Conservation (phyloP, 129 eudicot species). For the Centella asiatica region DNA sequence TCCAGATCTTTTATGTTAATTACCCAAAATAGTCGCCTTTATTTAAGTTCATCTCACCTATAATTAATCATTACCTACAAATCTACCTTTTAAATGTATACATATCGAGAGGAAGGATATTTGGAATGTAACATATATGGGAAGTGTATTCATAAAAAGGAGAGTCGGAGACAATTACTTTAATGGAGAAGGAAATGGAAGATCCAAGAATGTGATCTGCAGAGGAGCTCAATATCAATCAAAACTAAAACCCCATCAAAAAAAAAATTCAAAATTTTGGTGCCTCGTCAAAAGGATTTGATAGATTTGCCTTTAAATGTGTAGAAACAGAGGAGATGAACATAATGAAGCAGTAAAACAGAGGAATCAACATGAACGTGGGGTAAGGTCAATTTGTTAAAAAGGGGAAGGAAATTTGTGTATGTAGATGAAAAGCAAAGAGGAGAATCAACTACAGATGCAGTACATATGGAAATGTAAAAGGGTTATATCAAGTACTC, state of each 20-base stretch:
- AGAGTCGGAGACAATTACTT: background rate
- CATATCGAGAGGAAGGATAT: background rate
- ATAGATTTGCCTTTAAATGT: no score
- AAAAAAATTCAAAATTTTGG: no score
- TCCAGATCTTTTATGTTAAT: slow-evolving; percentile 8
- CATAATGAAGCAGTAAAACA: background rate
- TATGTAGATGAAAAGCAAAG: slow-evolving; percentile 14
- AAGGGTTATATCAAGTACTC: no score
- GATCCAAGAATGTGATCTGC: background rate
- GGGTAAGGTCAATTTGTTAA: background rate
- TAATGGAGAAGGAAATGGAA: background rate
- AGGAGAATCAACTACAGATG: background rate
- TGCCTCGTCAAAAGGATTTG: no score
- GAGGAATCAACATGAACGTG: background rate
- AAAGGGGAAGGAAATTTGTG: slow-evolving; percentile 6
- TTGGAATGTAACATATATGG: background rate
- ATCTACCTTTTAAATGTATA: background rate
- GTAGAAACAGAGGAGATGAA: background rate
- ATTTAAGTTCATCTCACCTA: background rate
- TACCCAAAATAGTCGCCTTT: slow-evolving; percentile 7
- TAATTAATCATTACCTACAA: background rate
- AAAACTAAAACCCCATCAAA: background rate
- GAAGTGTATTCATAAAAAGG: background rate
- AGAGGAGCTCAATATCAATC: slow-evolving; percentile 5
- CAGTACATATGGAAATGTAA: no score